Base-by-base conservation (phyloP, 2,329 filamentous ascomycete species). In the Xylaria sp. region DNA sequence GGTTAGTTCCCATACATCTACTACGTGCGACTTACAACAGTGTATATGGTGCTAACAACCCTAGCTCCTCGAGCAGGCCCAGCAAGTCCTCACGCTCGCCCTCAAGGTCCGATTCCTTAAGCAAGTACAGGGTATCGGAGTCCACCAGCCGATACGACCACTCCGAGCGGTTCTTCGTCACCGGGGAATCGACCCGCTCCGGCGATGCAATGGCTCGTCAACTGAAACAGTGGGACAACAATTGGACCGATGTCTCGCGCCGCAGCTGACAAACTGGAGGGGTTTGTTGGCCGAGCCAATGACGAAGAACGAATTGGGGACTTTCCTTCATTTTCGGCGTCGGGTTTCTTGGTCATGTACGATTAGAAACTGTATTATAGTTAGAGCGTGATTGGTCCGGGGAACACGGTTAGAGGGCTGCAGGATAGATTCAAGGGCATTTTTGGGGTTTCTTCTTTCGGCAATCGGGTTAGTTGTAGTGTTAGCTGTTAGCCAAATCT, bases 111-210 rank as follows among this genome's bases (percentile, higher is more conserved):
- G 52, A 69, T 12, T 25, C 62, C 5, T 41, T 31, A 1, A 66
- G 68, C n/a, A 44, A 55, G 25, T 41, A 66, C 25, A 72, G 60
- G 25, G 5, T 67, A 18, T 62, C 58, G 3, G 20, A 31, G 1
- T 74, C 72, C 28, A 28, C 23, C 5, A 34, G 34, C 23, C 31
- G 57, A 10, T 44, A 12, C 15, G 69, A 75, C 18, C 6, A 63
- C 5, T 31, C 20, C 18, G 71, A 72, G 25, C 63, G 60, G 50
- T 76, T 77, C 39, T 71, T 69, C 50, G 67, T 63, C n/a, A 76
- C 71, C 10, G 76, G 75, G 5, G 13, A 72, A n/a, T 9, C 67
- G 18, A 72, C 39, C 62, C 60, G 65, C 37, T 70, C 73, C 1
- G 34, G n/a, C 6, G 55, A 28, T 13, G 66, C 71, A 31, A 75